Percentiles rank a stretch among this genome's conserved stretches.
These are phyloP conservation scores for Diaporthe batatas DNA, from an alignment of 2,329 filamentous ascomycete species.

Conservation along the genomic window DNA sequence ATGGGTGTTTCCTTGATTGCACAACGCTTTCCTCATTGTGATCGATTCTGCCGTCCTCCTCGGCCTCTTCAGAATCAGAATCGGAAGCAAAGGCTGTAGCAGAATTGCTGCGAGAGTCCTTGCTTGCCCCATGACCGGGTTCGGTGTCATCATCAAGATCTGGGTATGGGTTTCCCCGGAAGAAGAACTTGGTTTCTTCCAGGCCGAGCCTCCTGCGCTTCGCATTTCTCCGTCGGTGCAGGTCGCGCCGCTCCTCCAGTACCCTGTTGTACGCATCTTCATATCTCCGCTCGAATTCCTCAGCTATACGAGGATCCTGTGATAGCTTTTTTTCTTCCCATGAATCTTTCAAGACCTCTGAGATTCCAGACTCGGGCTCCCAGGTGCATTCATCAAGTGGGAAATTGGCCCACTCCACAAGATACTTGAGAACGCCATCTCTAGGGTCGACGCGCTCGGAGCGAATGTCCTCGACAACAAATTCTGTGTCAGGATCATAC, in stretches of 20 bases:
- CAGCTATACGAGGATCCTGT: constrained; percentile 50
- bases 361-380: constrained; percentile 64
- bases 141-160: constrained; percentile 38
- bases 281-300: constrained; percentile 56
- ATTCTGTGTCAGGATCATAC: constrained; percentile 60
- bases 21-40: constrained; percentile 12
- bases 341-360: constrained; percentile 52
- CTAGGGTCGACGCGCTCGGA: constrained; percentile 55
- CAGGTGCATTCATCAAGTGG: constrained; percentile 68
- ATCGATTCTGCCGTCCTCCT: constrained; percentile 35
- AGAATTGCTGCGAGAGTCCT: constrained; percentile 12
- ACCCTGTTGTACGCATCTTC: constrained; percentile 50
- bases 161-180: constrained; percentile 19
- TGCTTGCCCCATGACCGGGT: not conserved
- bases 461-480: constrained; percentile 67
- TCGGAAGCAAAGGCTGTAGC: not conserved
- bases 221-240: constrained; percentile 59
- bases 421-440: constrained; percentile 59
- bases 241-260: constrained; percentile 49
- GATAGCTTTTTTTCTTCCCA: constrained; percentile 60
- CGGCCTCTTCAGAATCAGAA: constrained; percentile 31
- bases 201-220: constrained; percentile 57
- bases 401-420: constrained; percentile 76
- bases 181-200: constrained; percentile 52
- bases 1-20: constrained; percentile 5